Percentiles rank a stretch among this genome's conserved stretches.
Evolutionary conservation across 148 eudicot species (phyloP).

Genomic region (Diospyros lotus): DNA sequence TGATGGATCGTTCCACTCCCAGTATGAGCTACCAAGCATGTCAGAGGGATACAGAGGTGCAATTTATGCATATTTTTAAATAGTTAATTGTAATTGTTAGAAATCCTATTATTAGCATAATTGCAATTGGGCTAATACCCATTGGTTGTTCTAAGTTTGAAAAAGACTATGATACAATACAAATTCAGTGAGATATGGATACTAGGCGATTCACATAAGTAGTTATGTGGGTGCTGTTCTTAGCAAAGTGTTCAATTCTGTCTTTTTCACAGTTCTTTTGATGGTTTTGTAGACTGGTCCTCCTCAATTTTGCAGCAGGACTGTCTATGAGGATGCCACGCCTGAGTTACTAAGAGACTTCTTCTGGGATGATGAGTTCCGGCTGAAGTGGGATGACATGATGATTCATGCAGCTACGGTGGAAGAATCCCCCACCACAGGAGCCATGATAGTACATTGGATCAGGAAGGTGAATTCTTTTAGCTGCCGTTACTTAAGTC

Average conservation of each 20-base stretch:
- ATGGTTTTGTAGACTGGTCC: conserved; percentile 65
- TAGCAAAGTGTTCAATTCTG: not conserved
- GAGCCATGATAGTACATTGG: conserved; percentile 92
- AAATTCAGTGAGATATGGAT: too few relatives aligned
- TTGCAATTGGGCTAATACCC: too few relatives aligned
- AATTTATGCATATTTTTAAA: not conserved
- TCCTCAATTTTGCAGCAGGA: conserved; percentile 91
- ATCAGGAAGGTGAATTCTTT: conserved; percentile 55
- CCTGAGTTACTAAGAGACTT: conserved; percentile 94
- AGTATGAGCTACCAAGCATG: conserved; percentile 87
- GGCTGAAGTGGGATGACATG: conserved; percentile 93
- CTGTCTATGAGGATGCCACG: conserved; percentile 86
- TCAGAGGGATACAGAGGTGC: conserved; percentile 82
- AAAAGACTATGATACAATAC: too few relatives aligned
- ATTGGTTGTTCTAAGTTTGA: too few relatives aligned
- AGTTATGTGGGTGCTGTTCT: not conserved
- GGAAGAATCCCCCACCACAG: conserved; percentile 70
- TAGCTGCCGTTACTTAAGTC: not conserved
- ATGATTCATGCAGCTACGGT: conserved; percentile 49
- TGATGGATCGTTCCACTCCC: conserved; percentile 79
- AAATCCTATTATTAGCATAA: not conserved
- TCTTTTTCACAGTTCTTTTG: conserved; percentile 2
- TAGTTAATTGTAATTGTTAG: not conserved
- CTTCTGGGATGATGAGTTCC: conserved; percentile 94
- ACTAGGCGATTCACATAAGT: too few relatives aligned